These are phyloP conservation scores for Spergularia marina DNA, from an alignment of 148 eudicot species.

Conservation along the genomic window DNA sequence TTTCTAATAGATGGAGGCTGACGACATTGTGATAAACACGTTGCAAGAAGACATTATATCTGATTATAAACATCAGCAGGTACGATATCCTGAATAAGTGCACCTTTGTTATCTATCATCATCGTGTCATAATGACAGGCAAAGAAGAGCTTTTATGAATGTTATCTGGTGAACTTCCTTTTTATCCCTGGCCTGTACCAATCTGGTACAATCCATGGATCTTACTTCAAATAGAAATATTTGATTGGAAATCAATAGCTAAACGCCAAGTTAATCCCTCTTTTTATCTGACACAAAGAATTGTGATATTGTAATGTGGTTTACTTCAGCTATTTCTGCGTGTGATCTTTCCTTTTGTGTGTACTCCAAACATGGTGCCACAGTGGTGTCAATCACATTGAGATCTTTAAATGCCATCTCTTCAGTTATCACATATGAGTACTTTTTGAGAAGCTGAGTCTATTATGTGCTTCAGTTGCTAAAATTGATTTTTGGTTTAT, in stretches of 20 bases:
- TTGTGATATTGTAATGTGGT: too few relatives aligned
- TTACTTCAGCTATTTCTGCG: too few relatives aligned
- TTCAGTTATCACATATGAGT: not conserved
- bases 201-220: not conserved
- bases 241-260: not conserved
- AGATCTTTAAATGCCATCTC: not conserved
- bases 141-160: not conserved
- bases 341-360: too few relatives aligned
- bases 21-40: constrained; percentile 52
- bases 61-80: constrained; percentile 78
- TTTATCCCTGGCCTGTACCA: not conserved
- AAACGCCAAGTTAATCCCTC: too few relatives aligned
- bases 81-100: constrained; percentile 26
- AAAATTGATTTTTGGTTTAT: constrained; percentile 9
- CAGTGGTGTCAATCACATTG: too few relatives aligned
- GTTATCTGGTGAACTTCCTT: not conserved
- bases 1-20: constrained; percentile 57
- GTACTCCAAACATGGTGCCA: too few relatives aligned
- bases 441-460: not conserved
- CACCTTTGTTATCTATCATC: not conserved
- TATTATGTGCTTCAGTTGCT: not conserved
- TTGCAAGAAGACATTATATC: constrained; percentile 64
- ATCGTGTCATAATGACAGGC: not conserved
- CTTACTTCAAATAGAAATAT: not conserved
- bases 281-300: too few relatives aligned